Evolutionary conservation across 225 moss, liverwort and hornwort genomes (phyloP).

Genomic region (Thuidium tamariscinum): DNA sequence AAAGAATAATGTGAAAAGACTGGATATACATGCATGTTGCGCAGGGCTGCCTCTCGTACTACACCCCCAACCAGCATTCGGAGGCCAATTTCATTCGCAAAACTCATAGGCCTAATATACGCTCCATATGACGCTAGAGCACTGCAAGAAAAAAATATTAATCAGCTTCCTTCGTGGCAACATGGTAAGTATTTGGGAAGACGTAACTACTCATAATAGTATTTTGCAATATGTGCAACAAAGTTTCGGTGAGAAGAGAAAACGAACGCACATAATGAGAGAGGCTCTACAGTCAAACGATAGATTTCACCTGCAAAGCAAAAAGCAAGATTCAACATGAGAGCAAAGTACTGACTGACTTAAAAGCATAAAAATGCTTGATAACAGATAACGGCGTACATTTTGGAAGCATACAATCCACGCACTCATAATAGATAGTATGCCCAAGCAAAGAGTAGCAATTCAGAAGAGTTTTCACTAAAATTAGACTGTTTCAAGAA

Average conservation of each 20-base stretch:
- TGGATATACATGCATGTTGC: constrained; percentile 80
- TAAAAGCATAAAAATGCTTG: not conserved
- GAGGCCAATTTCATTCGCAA: constrained; percentile 80
- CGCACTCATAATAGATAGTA: not conserved
- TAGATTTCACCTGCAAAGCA: not conserved
- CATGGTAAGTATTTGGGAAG: not conserved
- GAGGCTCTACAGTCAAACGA: not conserved
- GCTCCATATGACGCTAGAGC: constrained; percentile 81
- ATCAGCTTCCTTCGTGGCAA: not conserved
- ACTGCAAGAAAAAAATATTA: constrained; percentile 24
- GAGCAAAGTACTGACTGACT: not conserved
- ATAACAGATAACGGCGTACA: not conserved
- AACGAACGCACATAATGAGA: not conserved
- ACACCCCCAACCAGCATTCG: constrained; percentile 91
- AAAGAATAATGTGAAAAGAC: constrained; percentile 82
- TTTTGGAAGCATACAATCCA: not conserved
- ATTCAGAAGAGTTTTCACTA: not conserved
- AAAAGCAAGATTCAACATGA: constrained; percentile 1
- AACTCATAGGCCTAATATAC: constrained; percentile 63
- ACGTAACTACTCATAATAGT: not conserved
- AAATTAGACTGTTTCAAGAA: not conserved
- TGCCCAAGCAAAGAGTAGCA: not conserved
- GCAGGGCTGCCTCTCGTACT: constrained; percentile 78
- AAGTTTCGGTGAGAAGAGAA: not conserved
- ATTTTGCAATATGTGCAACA: not conserved